Evolutionary conservation across 2,329 filamentous ascomycete genomes (phyloP), one percentile per base, ranked within the genome.

Genomic region (Aspergillus neoniger): DNA sequence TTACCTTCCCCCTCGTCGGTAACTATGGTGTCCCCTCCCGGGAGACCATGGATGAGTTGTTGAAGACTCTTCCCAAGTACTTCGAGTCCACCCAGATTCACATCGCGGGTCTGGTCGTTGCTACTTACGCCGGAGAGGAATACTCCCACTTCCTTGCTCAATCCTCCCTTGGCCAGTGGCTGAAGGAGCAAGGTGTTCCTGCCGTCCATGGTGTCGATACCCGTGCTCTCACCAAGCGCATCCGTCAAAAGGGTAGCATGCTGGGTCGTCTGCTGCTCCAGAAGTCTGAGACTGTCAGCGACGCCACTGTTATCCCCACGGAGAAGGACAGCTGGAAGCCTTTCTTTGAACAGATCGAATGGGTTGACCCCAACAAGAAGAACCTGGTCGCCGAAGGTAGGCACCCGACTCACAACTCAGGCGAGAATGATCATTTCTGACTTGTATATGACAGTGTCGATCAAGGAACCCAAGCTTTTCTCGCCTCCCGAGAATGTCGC

Each of bases 191-290:
- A 79, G 91, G 88, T 62, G 85, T 99, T 58, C 95, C 95, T 43
- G 95, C 93, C 71, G 92, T 99, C 77, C 95, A 95, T 74, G 95
- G 92, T 60, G 89, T 99, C 63, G 95, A 99, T 80, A 99, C 95
- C 48, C 85, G 95, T 75, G 89, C 91, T 58, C 81, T 99, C 76
- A 99, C 95, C 55, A 97, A 98, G 85, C 90, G 89, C 74, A 96
- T 99, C 69, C 87, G 95, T 69, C 85, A 96, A 72, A 88, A 96
- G 78, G 95, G 95, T 74, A 96, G 92, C 82, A 96, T 98, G 92
- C 88, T 98, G 54, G 95, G 94, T 63, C 90, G 91, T 67, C 86
- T 99, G 84, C 83, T 95, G 65, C 85, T 93, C 60, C 86, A 92
- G 77, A 91, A 88, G 57, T 69, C 78, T 53, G 74, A 78, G 52